Base-by-base conservation (phyloP, 768 basidiomycete genomes). In the Suillus bovinus region DNA sequence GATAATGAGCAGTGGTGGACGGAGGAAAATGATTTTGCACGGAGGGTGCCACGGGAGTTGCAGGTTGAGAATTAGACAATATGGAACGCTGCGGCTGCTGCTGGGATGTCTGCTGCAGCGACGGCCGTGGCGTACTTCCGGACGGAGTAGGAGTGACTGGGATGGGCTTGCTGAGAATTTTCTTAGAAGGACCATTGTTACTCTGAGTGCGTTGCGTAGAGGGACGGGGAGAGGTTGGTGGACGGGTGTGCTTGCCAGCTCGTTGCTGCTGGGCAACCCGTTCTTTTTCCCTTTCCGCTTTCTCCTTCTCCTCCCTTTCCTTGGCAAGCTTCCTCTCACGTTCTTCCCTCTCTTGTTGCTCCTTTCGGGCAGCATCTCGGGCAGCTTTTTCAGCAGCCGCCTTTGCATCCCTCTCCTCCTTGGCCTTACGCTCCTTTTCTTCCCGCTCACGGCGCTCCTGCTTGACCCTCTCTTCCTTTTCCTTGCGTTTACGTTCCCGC, bases 401-500 rank as follows among this genome's bases (percentile, higher is more conserved):
- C 67, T 79, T 84, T 31, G 82, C 84, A 69, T 91, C 90, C 55
- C 83, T 80, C 68, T 93, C 91, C 66, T 86, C 83, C 67, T 79
- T 82, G 13, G 73, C 80, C 68, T 86, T 84, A 55, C 87, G 81
- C 68, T 95, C 93, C 62, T 74, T 76, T 64, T 85, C 86, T 67
- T 87, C 86, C 68, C 81, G 83, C 59, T 83, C 81, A 46, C 79
- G 79, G 60, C 82, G 78, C 60, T 85, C 84, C 31, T 77, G 75
- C 67, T 75, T 81, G 38, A 69, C 75, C 62, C 78, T 85, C 67
- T 91, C 88, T 70, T 91, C 90, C 75, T 84, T 86, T 78, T 91
- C 89, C 72, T 82, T 87, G 64, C 83, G 84, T 77, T 89, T 87
- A 63, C 85, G 81, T 65, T 92, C 89, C 16, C 87, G 84, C 70